Evolutionary conservation across 108 stramenopile species (phyloP).

Genomic region (Pseudonitzschia delicatissima): DNA sequence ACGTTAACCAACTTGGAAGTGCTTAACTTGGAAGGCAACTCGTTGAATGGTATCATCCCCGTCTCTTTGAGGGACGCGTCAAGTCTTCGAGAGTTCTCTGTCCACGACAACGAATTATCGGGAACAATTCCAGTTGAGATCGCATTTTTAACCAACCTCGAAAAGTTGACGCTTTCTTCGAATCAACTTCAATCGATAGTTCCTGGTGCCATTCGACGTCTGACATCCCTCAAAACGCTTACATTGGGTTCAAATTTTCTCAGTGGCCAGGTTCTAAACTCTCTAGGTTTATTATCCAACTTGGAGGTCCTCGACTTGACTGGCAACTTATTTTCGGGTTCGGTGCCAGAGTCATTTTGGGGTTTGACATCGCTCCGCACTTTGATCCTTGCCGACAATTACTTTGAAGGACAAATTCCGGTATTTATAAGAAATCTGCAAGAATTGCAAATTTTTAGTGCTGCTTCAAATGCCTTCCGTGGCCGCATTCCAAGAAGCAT

Average conservation of each 20-base stretch:
- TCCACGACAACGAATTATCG: conserved; percentile 29
- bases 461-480: neutral
- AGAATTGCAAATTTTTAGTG: neutral
- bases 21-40: conserved; percentile 58
- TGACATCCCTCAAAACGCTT: conserved; percentile 37
- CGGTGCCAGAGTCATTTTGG: conserved; percentile 6
- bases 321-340: conserved; percentile 13
- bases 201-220: conserved; percentile 2
- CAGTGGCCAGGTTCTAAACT: conserved; percentile 35
- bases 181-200: conserved; percentile 12
- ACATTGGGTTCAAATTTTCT: conserved; percentile 48
- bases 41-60: conserved; percentile 53
- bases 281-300: neutral
- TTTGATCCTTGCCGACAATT: neutral
- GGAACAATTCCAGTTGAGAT: conserved; percentile 18
- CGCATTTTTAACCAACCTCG: conserved; percentile 7
- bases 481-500: conserved; percentile 1
- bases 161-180: conserved; percentile 5
- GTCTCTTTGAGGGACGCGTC: conserved; percentile 31
- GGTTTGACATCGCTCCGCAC: conserved; percentile 8
- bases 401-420: neutral
- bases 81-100: conserved; percentile 21
- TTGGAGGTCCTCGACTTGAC: conserved; percentile 17
- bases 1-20: conserved; percentile 27
- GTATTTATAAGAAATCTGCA: neutral